A percentile compares a stretch with the other conserved stretches of the same genome.
Evolutionary conservation across 2,329 filamentous ascomycete genomes (phyloP).

Genomic region (Fusarium metavorans): DNA sequence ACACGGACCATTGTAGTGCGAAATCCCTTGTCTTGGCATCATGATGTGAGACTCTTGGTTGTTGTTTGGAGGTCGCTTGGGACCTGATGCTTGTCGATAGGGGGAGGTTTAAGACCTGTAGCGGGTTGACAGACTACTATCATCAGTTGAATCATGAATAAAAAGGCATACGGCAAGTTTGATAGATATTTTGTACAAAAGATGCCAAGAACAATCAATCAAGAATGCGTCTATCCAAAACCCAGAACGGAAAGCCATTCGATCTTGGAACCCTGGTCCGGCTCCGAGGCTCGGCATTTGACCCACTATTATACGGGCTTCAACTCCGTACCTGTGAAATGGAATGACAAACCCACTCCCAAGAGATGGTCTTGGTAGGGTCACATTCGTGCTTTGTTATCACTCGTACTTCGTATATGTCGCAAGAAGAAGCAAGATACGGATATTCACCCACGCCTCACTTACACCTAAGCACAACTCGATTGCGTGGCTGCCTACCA

Average conservation of each 20-base stretch:
- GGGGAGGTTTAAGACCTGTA: neutral
- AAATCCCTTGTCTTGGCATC: neutral
- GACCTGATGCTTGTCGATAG: neutral
- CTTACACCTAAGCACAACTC: neutral
- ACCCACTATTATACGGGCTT: neutral
- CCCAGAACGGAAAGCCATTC: neutral
- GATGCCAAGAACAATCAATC: neutral
- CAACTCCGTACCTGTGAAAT: neutral
- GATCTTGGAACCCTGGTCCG: neutral
- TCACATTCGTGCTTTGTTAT: neutral
- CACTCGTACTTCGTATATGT: neutral
- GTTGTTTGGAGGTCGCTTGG: neutral
- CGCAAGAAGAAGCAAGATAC: neutral
- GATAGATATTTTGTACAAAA: neutral
- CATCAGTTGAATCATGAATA: neutral
- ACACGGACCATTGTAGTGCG: neutral
- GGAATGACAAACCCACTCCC: neutral
- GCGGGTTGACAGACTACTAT: neutral
- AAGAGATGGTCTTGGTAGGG: neutral
- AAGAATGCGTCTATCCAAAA: neutral
- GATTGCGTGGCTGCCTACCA: neutral
- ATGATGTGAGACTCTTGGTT: neutral
- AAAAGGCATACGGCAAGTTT: neutral
- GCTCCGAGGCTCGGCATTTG: neutral
- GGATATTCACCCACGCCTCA: neutral